Evolutionary conservation across 495 filamentous ascomycete species (phyloP).

Genomic region (Podospora comata): DNA sequence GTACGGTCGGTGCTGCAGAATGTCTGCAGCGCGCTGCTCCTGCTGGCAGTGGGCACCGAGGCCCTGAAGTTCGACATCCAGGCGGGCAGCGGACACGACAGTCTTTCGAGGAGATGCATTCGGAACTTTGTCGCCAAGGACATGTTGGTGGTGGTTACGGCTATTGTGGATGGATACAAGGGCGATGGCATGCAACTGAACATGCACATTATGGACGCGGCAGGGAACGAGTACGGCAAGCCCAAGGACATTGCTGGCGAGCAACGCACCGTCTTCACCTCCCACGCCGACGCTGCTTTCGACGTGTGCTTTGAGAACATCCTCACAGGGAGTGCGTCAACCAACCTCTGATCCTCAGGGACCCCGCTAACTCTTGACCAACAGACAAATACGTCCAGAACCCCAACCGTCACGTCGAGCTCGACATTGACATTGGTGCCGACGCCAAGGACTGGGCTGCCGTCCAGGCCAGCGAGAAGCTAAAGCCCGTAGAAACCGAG

Average conservation of each 20-base stretch:
- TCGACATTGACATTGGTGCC: slow-evolving; percentile 97
- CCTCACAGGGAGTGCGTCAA: slow-evolving; percentile 61
- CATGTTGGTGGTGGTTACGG: slow-evolving; percentile 97
- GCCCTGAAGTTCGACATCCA: slow-evolving; percentile 92
- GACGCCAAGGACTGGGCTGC: slow-evolving; percentile 98
- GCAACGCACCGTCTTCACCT: slow-evolving; percentile 89
- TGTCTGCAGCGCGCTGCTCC: slow-evolving; percentile 47
- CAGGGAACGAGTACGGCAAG: slow-evolving; percentile 90
- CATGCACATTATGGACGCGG: slow-evolving; percentile 95
- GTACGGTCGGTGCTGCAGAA: slow-evolving; percentile 44
- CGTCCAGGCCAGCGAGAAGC: slow-evolving; percentile 93
- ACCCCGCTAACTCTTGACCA: slow-evolving; percentile 20
- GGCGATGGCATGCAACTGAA: slow-evolving; percentile 93
- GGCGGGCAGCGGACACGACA: slow-evolving; percentile 60
- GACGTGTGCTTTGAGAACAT: slow-evolving; percentile 97
- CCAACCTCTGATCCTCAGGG: slow-evolving; percentile 5
- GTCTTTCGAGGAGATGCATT: slow-evolving; percentile 74
- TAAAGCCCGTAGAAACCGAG: slow-evolving; percentile 95
- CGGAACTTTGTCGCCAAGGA: slow-evolving; percentile 93
- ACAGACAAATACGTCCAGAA: slow-evolving; percentile 46
- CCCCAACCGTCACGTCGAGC: slow-evolving; percentile 77
- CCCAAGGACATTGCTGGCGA: slow-evolving; percentile 91
- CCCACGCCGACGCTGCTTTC: slow-evolving; percentile 90
- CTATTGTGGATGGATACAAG: slow-evolving; percentile 75
- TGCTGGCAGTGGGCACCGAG: slow-evolving; percentile 58